These are phyloP conservation scores for Apiospora sp. DNA, from an alignment of 2,329 filamentous ascomycete genomes.

Conservation along the genomic window DNA sequence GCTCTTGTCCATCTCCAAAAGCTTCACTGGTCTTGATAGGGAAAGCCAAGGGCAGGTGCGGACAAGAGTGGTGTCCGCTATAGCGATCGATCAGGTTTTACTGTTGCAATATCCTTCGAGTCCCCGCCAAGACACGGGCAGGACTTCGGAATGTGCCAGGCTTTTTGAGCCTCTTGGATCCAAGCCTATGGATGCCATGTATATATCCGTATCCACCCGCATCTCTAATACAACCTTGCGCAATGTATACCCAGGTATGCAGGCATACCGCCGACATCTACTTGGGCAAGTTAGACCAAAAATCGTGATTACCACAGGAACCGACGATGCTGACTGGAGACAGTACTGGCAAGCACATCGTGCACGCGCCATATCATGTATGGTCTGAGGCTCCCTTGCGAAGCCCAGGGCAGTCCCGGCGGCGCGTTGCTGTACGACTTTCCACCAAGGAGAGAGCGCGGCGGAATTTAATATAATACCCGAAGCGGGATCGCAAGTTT, in stretches of 20 bases:
- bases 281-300: background rate
- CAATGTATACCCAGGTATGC: slow-evolving; percentile 9
- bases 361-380: background rate
- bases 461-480: slow-evolving; percentile 10
- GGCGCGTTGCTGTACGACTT: background rate
- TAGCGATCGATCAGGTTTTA: slow-evolving; percentile 19
- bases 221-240: slow-evolving; percentile 15
- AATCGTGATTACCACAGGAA: background rate
- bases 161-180: slow-evolving; percentile 19
- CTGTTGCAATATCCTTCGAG: slow-evolving; percentile 8
- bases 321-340: slow-evolving; percentile 2
- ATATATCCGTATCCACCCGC: slow-evolving; percentile 18
- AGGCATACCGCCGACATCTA: background rate
- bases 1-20: background rate
- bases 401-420: background rate
- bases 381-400: background rate
- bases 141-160: slow-evolving; percentile 12
- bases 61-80: slow-evolving; percentile 2
- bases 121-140: slow-evolving; percentile 15
- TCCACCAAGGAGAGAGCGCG: slow-evolving; percentile 3
- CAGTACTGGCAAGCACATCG: background rate
- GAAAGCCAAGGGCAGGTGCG: background rate
- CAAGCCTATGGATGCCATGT: slow-evolving; percentile 17
- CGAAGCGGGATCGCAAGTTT: slow-evolving; percentile 1
- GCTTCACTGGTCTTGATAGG: background rate